Conservation (phyloP, 208 protist species). For the Acanthamoeba divionensis region DNA sequence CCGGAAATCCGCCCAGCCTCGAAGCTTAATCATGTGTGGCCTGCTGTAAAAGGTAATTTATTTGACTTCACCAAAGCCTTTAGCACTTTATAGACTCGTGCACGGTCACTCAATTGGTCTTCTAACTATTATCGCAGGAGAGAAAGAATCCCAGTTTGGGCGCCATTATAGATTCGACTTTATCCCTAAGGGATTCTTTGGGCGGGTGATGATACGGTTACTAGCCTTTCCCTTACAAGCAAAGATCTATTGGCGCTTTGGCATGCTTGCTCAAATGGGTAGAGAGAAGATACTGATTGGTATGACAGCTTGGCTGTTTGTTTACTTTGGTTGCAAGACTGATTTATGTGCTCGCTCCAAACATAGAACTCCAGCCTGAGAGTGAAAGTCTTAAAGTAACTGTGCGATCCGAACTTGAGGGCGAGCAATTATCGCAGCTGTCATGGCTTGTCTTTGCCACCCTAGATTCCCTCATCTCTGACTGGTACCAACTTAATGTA, state of each 20-base stretch:
- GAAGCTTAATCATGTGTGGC: not conserved
- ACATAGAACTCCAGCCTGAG: not conserved
- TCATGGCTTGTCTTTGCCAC: conserved; percentile 11
- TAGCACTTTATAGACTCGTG: too few relatives aligned
- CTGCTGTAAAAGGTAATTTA: not conserved
- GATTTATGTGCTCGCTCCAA: not conserved
- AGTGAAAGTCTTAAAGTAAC: not conserved
- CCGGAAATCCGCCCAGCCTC: not conserved
- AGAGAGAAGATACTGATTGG: not conserved
- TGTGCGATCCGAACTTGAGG: conserved; percentile 3
- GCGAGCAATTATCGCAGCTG: conserved; percentile 19
- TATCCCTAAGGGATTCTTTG: conserved; percentile 46
- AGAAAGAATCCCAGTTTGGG: not conserved
- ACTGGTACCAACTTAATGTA: too few relatives aligned
- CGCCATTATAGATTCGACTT: not conserved
- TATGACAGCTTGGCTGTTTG: not conserved
- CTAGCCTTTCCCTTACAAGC: not conserved
- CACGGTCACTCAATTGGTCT: not conserved
- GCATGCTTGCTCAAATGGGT: not conserved
- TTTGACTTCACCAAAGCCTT: not conserved
- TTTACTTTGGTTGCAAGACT: not conserved
- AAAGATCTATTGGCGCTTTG: conserved; percentile 23
- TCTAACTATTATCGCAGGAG: not conserved
- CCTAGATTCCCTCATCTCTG: not conserved
- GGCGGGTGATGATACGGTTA: conserved; percentile 21